Percentiles rank a stretch among this genome's conserved stretches.
Evolutionary conservation across 1,284 basidiomycete species (phyloP).

Genomic region (Ceratobasidium sp.): DNA sequence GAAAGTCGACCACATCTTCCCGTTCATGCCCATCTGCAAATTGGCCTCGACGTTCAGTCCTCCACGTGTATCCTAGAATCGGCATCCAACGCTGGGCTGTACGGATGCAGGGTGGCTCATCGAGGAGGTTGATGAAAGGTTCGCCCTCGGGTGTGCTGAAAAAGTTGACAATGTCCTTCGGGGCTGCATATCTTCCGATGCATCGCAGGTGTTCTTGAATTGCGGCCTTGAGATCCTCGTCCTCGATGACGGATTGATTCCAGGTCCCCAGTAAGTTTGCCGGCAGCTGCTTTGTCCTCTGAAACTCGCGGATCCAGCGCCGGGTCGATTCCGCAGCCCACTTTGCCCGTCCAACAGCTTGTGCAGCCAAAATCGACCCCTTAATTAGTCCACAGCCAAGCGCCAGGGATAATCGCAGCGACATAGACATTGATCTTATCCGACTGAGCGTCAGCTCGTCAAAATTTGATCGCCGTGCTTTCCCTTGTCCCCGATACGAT

Average conservation of each 20-base stretch:
- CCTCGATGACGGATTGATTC: slow-evolving; percentile 9
- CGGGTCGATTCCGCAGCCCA: background rate
- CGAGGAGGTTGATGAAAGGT: background rate
- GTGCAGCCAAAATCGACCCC: too few species aligned
- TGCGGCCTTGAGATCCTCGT: slow-evolving; percentile 8
- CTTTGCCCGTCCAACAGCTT: too few species aligned
- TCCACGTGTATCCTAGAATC: slow-evolving; percentile 8
- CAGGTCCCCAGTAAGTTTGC: slow-evolving; percentile 3
- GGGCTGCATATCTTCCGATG: slow-evolving; percentile 3
- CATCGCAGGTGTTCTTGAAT: background rate
- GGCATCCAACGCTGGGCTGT: slow-evolving; percentile 30
- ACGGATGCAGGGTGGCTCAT: background rate
- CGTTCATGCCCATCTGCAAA: slow-evolving; percentile 33
- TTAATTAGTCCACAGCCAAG: too few species aligned
- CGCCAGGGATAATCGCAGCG: too few species aligned
- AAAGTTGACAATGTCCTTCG: background rate
- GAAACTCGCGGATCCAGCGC: slow-evolving; percentile 4
- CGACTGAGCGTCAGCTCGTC: too few species aligned
- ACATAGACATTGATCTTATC: too few species aligned
- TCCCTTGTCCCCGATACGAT: too few species aligned
- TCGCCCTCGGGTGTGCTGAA: background rate
- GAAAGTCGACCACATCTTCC: slow-evolving; percentile 45
- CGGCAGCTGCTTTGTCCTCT: background rate
- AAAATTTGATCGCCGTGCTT: too few species aligned
- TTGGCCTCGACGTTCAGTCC: background rate